Evolutionary conservation across 805 yeast species (phyloP).

Genomic region (Scheffersomyces stipitis): DNA sequence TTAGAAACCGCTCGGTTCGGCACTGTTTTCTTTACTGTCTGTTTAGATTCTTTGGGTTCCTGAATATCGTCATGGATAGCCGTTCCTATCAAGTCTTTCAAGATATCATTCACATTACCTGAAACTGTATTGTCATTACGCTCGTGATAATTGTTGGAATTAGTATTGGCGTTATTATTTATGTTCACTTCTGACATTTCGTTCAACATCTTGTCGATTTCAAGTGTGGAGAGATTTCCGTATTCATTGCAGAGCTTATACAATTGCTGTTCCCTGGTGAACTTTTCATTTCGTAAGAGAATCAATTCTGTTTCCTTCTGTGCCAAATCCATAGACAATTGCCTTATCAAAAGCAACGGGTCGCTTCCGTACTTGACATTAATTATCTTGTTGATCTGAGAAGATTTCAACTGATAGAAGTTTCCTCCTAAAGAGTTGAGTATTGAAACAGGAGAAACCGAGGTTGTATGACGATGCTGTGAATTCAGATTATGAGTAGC

Average conservation of each 20-base stretch:
- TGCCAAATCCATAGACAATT: constrained; percentile 48
- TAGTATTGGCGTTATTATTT: neutral
- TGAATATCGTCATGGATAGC: constrained; percentile 26
- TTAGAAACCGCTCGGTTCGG: neutral
- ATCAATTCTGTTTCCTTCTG: constrained; percentile 47
- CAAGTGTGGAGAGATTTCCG: constrained; percentile 34
- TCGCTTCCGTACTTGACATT: constrained; percentile 24
- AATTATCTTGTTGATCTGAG: constrained; percentile 18
- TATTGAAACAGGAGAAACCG: neutral
- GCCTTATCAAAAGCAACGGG: constrained; percentile 38
- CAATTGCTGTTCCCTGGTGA: constrained; percentile 33
- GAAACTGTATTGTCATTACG: too few species aligned
- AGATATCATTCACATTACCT: constrained; percentile 18
- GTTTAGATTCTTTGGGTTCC: neutral
- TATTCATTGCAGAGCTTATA: constrained; percentile 32
- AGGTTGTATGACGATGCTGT: neutral
- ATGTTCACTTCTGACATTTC: constrained; percentile 6
- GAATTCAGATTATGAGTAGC: too few species aligned
- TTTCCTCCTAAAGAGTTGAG: constrained; percentile 14
- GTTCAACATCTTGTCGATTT: constrained; percentile 32
- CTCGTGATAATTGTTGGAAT: neutral
- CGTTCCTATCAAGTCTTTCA: constrained; percentile 26
- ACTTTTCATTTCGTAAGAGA: constrained; percentile 31
- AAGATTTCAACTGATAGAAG: constrained; percentile 6
- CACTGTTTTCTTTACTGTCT: neutral